A percentile compares a stretch with the other conserved stretches of the same genome.
Evolutionary conservation across 2,329 filamentous ascomycete genomes (phyloP).

Genomic region (Arthrobotrys entomopaga): DNA sequence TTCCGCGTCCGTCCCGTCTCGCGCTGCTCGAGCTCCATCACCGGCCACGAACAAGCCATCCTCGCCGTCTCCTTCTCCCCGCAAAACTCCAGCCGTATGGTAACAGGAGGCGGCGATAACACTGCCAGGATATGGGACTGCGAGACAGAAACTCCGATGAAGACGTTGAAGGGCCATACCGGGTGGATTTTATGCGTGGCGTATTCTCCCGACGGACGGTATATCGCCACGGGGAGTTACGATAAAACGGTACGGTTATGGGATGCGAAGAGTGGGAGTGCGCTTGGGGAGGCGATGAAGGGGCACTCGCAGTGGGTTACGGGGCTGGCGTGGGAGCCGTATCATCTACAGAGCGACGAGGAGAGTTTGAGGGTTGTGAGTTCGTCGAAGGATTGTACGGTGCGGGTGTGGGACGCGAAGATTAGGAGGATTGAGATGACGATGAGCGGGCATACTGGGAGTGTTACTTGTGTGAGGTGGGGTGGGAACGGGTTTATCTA

Average conservation of each 20-base stretch:
- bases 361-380: constrained; percentile 41
- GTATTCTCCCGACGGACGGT: constrained; percentile 33
- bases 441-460: constrained; percentile 86
- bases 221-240: constrained; percentile 46
- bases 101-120: constrained; percentile 74
- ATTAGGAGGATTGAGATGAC: constrained; percentile 70
- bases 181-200: constrained; percentile 47
- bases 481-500: constrained; percentile 53
- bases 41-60: constrained; percentile 49
- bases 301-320: constrained; percentile 44
- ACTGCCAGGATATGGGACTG: constrained; percentile 56
- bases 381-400: constrained; percentile 54
- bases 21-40: constrained; percentile 75
- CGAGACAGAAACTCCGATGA: constrained; percentile 68
- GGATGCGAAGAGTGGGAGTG: constrained; percentile 43
- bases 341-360: constrained; percentile 38
- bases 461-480: constrained; percentile 75
- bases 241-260: constrained; percentile 48
- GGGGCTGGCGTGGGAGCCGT: constrained; percentile 49
- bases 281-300: constrained; percentile 52
- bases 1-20: constrained; percentile 94
- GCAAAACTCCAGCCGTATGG: constrained; percentile 34
- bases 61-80: constrained; percentile 53
- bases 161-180: constrained; percentile 70
- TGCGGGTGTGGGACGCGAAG: constrained; percentile 55